These are phyloP conservation scores for Irpex rosettiformis DNA, from an alignment of 1,284 basidiomycete species.

Conservation along the genomic window DNA sequence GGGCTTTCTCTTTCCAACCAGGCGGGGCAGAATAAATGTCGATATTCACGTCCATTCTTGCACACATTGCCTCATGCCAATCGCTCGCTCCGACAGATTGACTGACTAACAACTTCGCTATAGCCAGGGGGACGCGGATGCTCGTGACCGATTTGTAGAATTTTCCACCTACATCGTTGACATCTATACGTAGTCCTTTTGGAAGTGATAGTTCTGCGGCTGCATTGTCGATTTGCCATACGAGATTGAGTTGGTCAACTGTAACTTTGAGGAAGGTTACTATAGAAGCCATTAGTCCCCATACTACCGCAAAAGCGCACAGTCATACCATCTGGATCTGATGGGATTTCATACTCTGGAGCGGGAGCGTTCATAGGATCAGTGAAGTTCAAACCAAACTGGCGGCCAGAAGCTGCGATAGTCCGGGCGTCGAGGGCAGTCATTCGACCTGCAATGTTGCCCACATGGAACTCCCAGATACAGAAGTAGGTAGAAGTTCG, in stretches of 20 bases:
- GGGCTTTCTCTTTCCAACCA: conserved; percentile 52
- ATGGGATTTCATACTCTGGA: conserved; percentile 54
- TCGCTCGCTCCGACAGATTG: conserved; percentile 35
- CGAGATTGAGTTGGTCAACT: conserved; percentile 49
- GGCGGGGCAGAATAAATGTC: conserved; percentile 69
- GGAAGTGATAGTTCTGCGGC: conserved; percentile 58
- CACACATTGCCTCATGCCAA: conserved; percentile 70
- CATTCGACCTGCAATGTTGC: conserved; percentile 55
- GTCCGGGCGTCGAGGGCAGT: conserved; percentile 54
- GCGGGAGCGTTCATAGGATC: conserved; percentile 83
- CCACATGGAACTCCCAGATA: conserved; percentile 81
- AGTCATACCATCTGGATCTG: conserved; percentile 74
- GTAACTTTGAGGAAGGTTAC: conserved; percentile 74
- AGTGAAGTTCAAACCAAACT: conserved; percentile 67
- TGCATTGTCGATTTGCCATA: conserved; percentile 49
- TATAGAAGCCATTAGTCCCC: conserved; percentile 21
- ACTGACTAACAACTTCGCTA: conserved; percentile 43
- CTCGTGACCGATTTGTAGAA: conserved; percentile 59
- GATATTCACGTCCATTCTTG: conserved; percentile 53
- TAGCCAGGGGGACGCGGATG: conserved; percentile 48
- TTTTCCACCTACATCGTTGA: conserved; percentile 70
- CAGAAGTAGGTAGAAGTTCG: conserved; percentile 84
- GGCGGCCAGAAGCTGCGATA: conserved; percentile 49
- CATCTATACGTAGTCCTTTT: conserved; percentile 60
- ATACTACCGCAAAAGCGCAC: neutral